Evolutionary conservation across 106 monocot genomes (phyloP), one percentile per base, ranked within the genome.

Genomic region (Dioscorea alata): DNA sequence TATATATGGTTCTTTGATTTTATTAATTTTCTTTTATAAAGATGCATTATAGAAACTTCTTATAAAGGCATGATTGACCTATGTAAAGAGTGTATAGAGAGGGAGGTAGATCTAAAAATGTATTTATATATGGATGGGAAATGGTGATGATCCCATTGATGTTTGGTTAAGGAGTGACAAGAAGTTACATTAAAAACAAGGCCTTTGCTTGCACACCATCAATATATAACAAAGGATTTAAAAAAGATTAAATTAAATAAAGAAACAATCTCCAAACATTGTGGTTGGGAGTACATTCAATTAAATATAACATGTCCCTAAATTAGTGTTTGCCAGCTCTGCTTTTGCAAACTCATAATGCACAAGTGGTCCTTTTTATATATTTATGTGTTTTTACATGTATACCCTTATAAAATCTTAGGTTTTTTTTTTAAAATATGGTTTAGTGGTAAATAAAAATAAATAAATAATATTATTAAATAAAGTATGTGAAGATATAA

Each of bases 251-350:
- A 33, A 33, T 18, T 28, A 28, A 28, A 28, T 28, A 28, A 28
- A 28, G 28, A 65, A 42, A 65, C 16, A 10, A 65, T 13, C 34
- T 65, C 33, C 65, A 65, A 65, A 42, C 65, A 18, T 33, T 65
- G 34, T 65, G n/a, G n/a, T 17, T 42, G 42, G 42, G 42, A 10
- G 42, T 42, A 42, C 10, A 42, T 42, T 42, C 4, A 42, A 42
- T 42, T 42, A 42, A 42, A 42, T 28, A 42, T 42, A 42, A 42
- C 10, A 42, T 42, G 9, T 42, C 17, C 65, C 13, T 33, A 42
- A 63, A 65, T 65, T 48, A 20, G 65, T 65, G 35, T 65, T 42
- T 35, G 65, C 65, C 65, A 65, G 65, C 65, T 48, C 35, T 65
- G 42, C 34, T 18, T 65, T 20, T 65, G 48, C 35, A 34, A 12